Evolutionary conservation across 371 early-diverging fungal species (phyloP), one percentile per base, ranked within the genome.

Genomic region (Nematocida displodere): DNA sequence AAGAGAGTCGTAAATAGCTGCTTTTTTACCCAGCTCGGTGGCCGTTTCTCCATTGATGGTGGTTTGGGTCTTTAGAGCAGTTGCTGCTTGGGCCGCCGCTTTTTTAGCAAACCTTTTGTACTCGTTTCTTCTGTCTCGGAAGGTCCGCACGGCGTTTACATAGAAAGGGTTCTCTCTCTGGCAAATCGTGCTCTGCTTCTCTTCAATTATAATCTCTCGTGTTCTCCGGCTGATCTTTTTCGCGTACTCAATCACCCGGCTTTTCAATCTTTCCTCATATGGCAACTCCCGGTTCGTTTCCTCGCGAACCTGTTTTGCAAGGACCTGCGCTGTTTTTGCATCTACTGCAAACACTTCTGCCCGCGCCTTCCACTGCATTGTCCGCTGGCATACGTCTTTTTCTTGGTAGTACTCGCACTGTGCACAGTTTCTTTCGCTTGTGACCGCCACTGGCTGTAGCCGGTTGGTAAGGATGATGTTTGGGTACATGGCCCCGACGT

Each of bases 401-500:
- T 89, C 88, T 8, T 85, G 80, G 80, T 92, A 93, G 80, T 89
- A 95, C 80, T 95, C 95, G 82, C 98, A 99, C 4, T 90, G 82
- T 0, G 93, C 92, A 80, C 97, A 97, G 1, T 85, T 85, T 15
- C 88, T 87, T 75, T 95, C 95, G 15, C 88, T 87, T 34, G 95
- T 89, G 61, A 97, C 89, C 2, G 98, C 91, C 82, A 92, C 91
- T 1, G 99, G 99, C 83, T 99, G 98, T 2, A 99, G 85, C 28
- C 95, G 89, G 79, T 97, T 96, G 8, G 99, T 97, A 20, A 97
- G 85, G 82, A 99, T 99, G 71, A 99, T 97, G 80, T 97, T 97
- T 17, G 99, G 97, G 81, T 97, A 97, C 97, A 99, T 97, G 29
- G 97, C 96, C 0, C 92, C 98, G 1, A 99, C 97, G 84, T 99